These are phyloP conservation scores for Sporothrix protearum DNA, from an alignment of 2,329 filamentous ascomycete genomes.

Conservation along the genomic window DNA sequence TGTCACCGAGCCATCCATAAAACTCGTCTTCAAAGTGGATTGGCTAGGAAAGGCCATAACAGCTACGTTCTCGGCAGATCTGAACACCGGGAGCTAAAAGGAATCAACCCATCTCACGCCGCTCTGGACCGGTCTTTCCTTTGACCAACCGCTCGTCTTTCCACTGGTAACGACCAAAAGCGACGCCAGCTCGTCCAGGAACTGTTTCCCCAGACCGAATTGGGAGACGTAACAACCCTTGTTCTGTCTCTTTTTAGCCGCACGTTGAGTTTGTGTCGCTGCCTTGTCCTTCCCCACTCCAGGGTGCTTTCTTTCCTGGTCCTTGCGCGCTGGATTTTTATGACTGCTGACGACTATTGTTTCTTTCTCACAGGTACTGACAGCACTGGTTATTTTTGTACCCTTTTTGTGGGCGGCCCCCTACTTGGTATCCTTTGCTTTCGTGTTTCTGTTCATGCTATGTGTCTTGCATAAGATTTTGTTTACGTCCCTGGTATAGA, in stretches of 20 bases:
- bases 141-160: not conserved
- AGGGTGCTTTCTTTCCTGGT: not conserved
- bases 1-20: not conserved
- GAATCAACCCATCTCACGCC: not conserved
- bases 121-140: not conserved
- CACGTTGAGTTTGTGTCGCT: not conserved
- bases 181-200: not conserved
- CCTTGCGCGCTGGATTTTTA: not conserved
- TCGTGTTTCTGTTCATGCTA: not conserved
- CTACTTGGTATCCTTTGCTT: not conserved
- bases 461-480: not conserved
- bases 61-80: not conserved
- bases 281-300: not conserved
- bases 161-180: not conserved
- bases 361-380: not conserved
- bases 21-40: not conserved
- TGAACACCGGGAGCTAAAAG: not conserved
- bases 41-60: not conserved
- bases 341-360: not conserved
- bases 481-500: not conserved
- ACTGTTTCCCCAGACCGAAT: constrained; percentile 11
- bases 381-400: not conserved
- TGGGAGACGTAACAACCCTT: not conserved
- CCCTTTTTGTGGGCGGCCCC: not conserved
- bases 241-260: not conserved